Evolutionary conservation across 2,329 filamentous ascomycete genomes (phyloP).

Genomic region (Penicillium sp.): DNA sequence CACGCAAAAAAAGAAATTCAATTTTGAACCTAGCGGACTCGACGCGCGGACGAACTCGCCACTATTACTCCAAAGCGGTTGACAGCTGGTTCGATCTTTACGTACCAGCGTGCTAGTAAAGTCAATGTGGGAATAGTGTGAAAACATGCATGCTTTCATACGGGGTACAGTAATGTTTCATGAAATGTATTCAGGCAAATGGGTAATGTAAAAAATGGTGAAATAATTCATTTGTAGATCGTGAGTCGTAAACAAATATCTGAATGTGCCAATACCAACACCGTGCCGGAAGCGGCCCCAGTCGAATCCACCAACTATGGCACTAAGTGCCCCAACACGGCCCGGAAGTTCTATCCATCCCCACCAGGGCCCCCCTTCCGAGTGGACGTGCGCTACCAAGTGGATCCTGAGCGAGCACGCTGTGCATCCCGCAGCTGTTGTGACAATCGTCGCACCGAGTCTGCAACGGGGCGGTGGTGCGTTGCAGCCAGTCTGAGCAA

Average conservation of each 20-base stretch:
- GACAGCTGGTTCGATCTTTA: no score
- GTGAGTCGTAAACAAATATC: neutral
- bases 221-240: neutral
- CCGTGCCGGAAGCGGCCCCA: no score
- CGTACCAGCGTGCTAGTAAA: no score
- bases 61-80: no score
- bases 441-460: conserved; percentile 27
- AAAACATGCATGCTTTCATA: neutral
- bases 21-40: no score
- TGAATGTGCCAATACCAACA: neutral
- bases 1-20: no score
- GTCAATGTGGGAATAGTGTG: neutral
- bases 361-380: neutral
- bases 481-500: conserved; percentile 25
- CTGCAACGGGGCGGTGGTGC: conserved; percentile 29
- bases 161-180: neutral
- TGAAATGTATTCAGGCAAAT: neutral
- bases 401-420: conserved; percentile 11
- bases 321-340: neutral
- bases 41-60: no score
- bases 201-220: neutral
- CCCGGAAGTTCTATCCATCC: neutral
- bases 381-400: conserved; percentile 10
- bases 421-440: conserved; percentile 24
- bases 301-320: no score